Percentiles rank a stretch among this genome's conserved stretches.
phyloP scores from a whole-genome alignment of 139 green algal species.

The Trebouxia sp. region DNA sequence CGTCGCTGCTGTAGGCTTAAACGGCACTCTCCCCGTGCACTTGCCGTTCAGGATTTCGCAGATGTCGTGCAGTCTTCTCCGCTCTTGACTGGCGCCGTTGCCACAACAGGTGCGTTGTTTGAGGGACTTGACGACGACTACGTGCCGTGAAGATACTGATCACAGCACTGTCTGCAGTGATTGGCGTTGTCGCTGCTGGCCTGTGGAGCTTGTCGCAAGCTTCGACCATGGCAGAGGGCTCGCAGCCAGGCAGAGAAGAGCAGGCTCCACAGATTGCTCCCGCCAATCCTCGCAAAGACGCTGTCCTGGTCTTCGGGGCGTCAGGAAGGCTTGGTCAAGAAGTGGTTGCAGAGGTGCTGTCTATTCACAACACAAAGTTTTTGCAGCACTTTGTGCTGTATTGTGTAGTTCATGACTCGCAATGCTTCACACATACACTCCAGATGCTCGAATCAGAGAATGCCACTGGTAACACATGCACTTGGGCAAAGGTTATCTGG shows the following conservation, averaged over 20 bases:
- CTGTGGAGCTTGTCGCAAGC: neutral
- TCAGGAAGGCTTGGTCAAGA: constrained; percentile 66
- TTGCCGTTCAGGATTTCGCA: neutral
- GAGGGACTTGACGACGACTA: neutral
- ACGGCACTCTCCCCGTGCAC: neutral
- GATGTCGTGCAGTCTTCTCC: neutral
- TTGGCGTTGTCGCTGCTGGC: neutral
- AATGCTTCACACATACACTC: neutral
- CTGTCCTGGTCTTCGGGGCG: constrained; percentile 82
- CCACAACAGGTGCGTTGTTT: neutral
- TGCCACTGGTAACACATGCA: neutral
- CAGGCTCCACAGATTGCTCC: neutral
- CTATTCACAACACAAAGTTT: neutral
- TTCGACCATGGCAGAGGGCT: neutral
- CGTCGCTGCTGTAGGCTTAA: neutral
- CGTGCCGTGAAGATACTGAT: neutral
- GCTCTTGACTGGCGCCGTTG: neutral
- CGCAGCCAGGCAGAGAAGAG: neutral
- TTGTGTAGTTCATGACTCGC: neutral
- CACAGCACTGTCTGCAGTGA: neutral
- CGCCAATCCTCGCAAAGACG: constrained; percentile 54
- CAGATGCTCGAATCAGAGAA: neutral
- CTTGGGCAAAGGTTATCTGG: neutral
- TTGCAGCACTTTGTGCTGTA: neutral
- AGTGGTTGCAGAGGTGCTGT: constrained; percentile 62